phyloP scores from a whole-genome alignment of 805 yeast genomes.

The Ogataea zsoltii region DNA sequence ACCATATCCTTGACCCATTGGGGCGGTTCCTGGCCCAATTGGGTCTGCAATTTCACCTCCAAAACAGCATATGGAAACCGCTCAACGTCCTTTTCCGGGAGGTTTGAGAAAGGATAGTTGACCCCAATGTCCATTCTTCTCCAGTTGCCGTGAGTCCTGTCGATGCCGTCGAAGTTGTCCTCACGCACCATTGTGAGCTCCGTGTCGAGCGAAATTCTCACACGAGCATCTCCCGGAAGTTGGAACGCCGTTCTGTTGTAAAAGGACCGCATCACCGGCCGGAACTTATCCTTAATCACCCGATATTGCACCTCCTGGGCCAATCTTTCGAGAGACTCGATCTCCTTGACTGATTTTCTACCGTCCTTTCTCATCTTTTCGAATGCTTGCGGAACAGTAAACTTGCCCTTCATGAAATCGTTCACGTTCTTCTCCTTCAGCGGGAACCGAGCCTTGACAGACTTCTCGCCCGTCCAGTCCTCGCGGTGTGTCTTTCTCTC shows the following conservation, averaged over 20 bases:
- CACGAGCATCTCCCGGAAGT: conserved; percentile 98
- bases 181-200: conserved; percentile 97
- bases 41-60: conserved; percentile 97
- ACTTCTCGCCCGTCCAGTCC: conserved; percentile 99
- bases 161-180: conserved; percentile 91
- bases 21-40: conserved; percentile 98
- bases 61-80: conserved; percentile 97
- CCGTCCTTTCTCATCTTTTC: conserved; percentile 93
- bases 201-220: conserved; percentile 95
- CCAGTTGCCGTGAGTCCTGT: conserved; percentile 93
- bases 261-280: conserved; percentile 95
- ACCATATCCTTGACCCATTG: conserved; percentile 94
- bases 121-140: conserved; percentile 98
- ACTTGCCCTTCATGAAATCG: conserved; percentile 77
- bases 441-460: conserved; percentile 96
- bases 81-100: conserved; percentile 81
- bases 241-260: conserved; percentile 99
- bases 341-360: conserved; percentile 81
- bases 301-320: conserved; percentile 94
- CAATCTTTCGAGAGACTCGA: conserved; percentile 86
- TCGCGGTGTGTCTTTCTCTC: conserved; percentile 98
- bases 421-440: conserved; percentile 90
- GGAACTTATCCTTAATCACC: conserved; percentile 74
- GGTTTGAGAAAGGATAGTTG: conserved; percentile 89
- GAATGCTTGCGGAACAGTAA: conserved; percentile 85